Percentiles rank a stretch among this genome's conserved stretches.
Evolutionary conservation across 2,329 filamentous ascomycete genomes (phyloP).

Genomic region (Biscogniauxia mediterranea): DNA sequence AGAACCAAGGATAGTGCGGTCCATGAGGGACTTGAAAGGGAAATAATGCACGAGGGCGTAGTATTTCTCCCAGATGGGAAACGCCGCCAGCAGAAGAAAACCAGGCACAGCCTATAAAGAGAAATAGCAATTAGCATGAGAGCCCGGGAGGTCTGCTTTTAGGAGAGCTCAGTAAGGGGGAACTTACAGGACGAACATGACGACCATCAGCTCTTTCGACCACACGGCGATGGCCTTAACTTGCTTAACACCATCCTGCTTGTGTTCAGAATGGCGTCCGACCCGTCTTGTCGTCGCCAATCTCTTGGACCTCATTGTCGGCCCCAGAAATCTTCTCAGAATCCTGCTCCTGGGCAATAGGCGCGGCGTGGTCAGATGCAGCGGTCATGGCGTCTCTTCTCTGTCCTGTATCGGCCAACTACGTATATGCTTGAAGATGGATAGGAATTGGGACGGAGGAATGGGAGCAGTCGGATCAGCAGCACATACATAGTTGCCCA

Average conservation of each 20-base stretch:
- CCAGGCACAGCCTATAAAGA: conserved; percentile 36
- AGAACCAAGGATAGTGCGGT: conserved; percentile 43
- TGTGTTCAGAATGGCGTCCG: conserved; percentile 25
- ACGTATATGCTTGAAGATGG: not conserved
- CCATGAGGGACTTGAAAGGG: conserved; percentile 42
- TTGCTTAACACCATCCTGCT: conserved; percentile 37
- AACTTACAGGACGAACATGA: conserved; percentile 40
- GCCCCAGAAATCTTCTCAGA: conserved; percentile 1
- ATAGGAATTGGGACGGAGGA: not conserved
- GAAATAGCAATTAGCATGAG: conserved; percentile 5
- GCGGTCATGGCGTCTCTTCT: no score
- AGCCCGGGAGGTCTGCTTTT: not conserved
- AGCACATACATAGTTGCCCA: no score
- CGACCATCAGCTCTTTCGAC: conserved; percentile 30
- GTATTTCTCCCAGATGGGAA: conserved; percentile 52
- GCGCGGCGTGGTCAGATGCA: not conserved
- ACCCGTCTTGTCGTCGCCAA: not conserved
- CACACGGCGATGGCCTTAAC: conserved; percentile 41
- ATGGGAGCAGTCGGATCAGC: not conserved
- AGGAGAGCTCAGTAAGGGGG: no score
- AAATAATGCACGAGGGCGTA: conserved; percentile 52
- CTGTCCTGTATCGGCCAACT: no score
- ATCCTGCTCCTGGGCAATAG: not conserved
- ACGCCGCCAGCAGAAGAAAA: conserved; percentile 48
- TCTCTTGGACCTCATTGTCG: conserved; percentile 1